Evolutionary conservation across 2,329 filamentous ascomycete genomes (phyloP).

Genomic region (Stenocarpella maydis): DNA sequence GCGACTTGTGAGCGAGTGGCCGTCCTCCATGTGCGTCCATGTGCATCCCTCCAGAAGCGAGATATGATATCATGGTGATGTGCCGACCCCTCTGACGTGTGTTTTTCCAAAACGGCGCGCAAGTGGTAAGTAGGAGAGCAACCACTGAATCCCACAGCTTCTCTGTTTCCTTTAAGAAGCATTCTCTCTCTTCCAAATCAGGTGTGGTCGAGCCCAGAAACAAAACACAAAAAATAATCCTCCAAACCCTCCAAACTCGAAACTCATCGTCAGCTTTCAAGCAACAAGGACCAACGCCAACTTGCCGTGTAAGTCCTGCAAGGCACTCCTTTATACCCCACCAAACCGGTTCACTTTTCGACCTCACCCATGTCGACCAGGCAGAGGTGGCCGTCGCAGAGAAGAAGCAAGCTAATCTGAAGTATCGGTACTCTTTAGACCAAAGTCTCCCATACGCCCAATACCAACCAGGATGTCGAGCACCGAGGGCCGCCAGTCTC

Average conservation of each 20-base stretch:
- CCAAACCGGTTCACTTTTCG: not conserved
- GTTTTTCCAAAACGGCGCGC: constrained; percentile 7
- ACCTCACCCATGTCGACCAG: not conserved
- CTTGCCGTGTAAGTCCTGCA: constrained; percentile 1
- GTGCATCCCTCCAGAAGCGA: not conserved
- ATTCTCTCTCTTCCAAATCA: not conserved
- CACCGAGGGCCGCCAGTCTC: constrained; percentile 76
- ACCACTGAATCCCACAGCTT: not conserved
- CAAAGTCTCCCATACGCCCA: not conserved
- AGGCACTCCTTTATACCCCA: not conserved
- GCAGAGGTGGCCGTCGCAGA: not conserved
- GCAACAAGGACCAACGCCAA: not conserved
- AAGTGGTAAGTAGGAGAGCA: not conserved
- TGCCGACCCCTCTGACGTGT: constrained; percentile 21
- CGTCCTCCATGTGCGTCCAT: not conserved
- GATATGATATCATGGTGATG: constrained; percentile 27
- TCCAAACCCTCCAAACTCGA: not conserved
- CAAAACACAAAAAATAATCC: not conserved
- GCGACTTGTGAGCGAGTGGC: not conserved
- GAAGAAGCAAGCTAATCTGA: not conserved
- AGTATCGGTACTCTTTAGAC: not conserved
- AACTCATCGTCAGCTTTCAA: not conserved
- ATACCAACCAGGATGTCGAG: constrained; percentile 65
- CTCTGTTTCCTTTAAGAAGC: not conserved
- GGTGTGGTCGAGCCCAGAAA: not conserved